Conservation (phyloP, 805 yeast genomes). For the Grigorovia jiainica region DNA sequence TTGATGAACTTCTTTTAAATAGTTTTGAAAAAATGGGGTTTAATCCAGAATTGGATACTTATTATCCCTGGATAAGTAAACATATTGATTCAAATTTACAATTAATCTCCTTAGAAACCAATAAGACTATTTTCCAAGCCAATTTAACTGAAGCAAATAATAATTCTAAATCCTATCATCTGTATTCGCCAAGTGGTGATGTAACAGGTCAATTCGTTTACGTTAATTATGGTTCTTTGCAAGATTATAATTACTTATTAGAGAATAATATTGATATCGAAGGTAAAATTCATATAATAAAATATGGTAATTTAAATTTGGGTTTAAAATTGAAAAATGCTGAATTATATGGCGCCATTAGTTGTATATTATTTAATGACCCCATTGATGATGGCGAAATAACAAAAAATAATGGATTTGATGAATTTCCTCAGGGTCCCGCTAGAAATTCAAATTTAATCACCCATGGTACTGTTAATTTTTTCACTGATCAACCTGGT, state of each 20-base stretch:
- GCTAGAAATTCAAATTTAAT: slow-evolving; percentile 55
- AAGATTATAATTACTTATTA: slow-evolving; percentile 42
- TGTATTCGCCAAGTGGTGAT: slow-evolving; percentile 57
- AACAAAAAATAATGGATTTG: slow-evolving; percentile 45
- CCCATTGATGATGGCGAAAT: slow-evolving; percentile 47
- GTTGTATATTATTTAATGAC: slow-evolving; percentile 38
- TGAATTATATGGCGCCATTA: slow-evolving; percentile 51
- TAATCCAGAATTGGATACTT: slow-evolving; percentile 41
- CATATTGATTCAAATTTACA: slow-evolving; percentile 39
- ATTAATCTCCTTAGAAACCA: slow-evolving; percentile 22
- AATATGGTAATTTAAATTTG: slow-evolving; percentile 41
- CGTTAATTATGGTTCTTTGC: slow-evolving; percentile 49
- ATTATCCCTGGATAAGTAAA: slow-evolving; percentile 46
- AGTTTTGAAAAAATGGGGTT: slow-evolving; percentile 45
- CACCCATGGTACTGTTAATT: slow-evolving; percentile 53
- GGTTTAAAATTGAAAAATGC: slow-evolving; percentile 57
- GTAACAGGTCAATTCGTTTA: slow-evolving; percentile 46
- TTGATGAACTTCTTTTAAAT: slow-evolving; percentile 34
- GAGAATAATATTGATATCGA: slow-evolving; percentile 35
- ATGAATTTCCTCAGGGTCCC: slow-evolving; percentile 53
- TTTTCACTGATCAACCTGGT: slow-evolving; percentile 53
- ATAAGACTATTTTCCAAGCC: slow-evolving; percentile 36
- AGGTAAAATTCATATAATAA: slow-evolving; percentile 50
- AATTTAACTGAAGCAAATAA: slow-evolving; percentile 44
- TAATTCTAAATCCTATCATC: slow-evolving; percentile 46